Base-by-base conservation (phyloP, 768 basidiomycete species). In the Inosperma sp. region DNA sequence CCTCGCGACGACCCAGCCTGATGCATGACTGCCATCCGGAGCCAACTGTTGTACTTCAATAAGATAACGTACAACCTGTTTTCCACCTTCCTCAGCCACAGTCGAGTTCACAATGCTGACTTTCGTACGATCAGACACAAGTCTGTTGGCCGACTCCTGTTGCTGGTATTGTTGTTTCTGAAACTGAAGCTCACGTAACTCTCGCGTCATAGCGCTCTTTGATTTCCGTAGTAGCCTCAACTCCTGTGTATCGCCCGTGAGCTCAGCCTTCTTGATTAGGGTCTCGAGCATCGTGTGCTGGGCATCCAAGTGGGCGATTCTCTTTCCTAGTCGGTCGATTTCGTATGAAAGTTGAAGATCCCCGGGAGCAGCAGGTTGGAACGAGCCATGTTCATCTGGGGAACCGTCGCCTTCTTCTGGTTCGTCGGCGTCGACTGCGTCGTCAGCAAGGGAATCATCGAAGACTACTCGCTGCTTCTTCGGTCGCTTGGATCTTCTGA, bases 151-250 rank as follows among this genome's bases (percentile, higher is more conserved):
- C n/a, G 81, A 75, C 62, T 96, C 93, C 66, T 97, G 94, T 62
- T 92, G 88, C 63, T 95, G 89, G 63, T 91, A 97, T 62, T 97
- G 94, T 9, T 79, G 77, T 68, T 87, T 92, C 68, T 96, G 94
- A 67, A 98, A 96, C 48, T 78, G 75, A 2, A 93, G 71, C 60
- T 92, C 86, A 25, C 93, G 77, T 33, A 93, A 72, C 61, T 98
- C 93, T 49, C 91, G 75, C 13, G 75, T 80, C 72, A 98, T 80
- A 0, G 89, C 81, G 7, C 84, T 77, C 64, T 87, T 89, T 2
- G 93, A 94, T 59, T 82, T 87, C 53, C 74, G 80, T 41, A 98
- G 79, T 36, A 98, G 76, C 51, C 78, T 79, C 17, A 95, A 77
- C 67, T 98, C 94, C 59, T 87, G 84, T 1, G 80, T 82, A 62